Conservation (phyloP, 2,329 filamentous ascomycete species). For the Penicillium sp. region DNA sequence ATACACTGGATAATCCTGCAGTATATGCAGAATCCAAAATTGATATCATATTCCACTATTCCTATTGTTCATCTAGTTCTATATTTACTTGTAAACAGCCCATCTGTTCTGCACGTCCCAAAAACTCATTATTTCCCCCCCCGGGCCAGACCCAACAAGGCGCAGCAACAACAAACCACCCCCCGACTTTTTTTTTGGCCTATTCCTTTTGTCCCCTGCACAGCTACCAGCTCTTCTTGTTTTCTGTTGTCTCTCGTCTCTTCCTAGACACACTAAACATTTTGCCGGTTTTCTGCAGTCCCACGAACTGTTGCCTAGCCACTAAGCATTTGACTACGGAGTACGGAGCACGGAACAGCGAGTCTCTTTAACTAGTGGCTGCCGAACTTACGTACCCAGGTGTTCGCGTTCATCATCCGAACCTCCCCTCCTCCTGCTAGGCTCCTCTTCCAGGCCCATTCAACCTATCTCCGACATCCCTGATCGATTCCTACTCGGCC, state of each 20-base stretch:
- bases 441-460: slow-evolving; percentile 6
- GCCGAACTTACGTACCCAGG: slow-evolving; percentile 24
- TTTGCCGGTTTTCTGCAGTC: not conserved
- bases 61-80: not conserved
- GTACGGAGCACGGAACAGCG: not conserved
- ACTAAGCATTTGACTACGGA: not conserved
- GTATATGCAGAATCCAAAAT: not conserved
- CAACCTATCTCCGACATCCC: slow-evolving; percentile 11
- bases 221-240: slow-evolving; percentile 22
- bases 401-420: slow-evolving; percentile 17
- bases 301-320: not conserved
- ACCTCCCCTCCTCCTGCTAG: slow-evolving; percentile 4
- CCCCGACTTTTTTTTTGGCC: slow-evolving; percentile 14
- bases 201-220: slow-evolving; percentile 12
- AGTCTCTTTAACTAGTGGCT: slow-evolving; percentile 1
- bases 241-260: slow-evolving; percentile 1
- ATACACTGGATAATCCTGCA: not conserved
- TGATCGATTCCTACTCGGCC: not conserved
- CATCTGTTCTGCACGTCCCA: not conserved
- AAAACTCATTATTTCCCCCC: slow-evolving; percentile 25
- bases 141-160: slow-evolving; percentile 34
- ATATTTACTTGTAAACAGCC: not conserved
- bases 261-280: not conserved
- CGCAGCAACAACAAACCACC: slow-evolving; percentile 29
- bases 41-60: not conserved